These are phyloP conservation scores for Chamaenerion angustifolium DNA, from an alignment of 345 rosid genomes.

Conservation along the genomic window DNA sequence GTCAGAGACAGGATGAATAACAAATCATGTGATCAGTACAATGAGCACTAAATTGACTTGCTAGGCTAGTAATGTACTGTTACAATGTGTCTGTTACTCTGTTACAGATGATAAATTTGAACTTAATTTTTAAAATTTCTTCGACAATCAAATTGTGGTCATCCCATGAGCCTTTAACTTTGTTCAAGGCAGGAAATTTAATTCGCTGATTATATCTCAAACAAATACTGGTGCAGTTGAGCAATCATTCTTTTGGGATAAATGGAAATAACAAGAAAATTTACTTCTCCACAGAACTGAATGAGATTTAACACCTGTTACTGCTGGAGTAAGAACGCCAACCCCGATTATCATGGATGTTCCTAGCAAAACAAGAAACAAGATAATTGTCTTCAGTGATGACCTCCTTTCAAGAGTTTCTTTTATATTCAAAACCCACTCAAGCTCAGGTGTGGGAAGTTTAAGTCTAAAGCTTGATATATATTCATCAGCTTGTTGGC, in stretches of 20 bases:
- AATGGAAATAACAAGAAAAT: no score
- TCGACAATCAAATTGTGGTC: no score
- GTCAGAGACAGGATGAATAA: slow-evolving; percentile 11
- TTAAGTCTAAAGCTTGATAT: slow-evolving; percentile 87
- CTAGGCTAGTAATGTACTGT: no score
- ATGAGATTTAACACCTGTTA: slow-evolving; percentile 43
- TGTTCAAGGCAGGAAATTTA: no score
- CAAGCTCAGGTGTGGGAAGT: slow-evolving; percentile 88
- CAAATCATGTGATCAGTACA: no score
- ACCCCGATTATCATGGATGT: slow-evolving; percentile 96
- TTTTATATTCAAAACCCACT: slow-evolving; percentile 67
- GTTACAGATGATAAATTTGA: no score
- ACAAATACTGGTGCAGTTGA: no score
- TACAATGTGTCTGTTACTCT: not conserved
- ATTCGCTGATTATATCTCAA: no score
- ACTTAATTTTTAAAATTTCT: no score
- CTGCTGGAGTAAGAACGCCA: slow-evolving; percentile 91
- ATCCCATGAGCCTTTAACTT: no score
- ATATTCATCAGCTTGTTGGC: slow-evolving; percentile 80
- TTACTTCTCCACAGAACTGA: not conserved
- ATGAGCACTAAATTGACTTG: no score
- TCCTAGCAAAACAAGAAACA: slow-evolving; percentile 85
- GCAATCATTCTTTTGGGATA: no score
- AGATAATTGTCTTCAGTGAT: slow-evolving; percentile 53
- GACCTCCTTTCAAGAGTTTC: slow-evolving; percentile 65